phyloP scores from a whole-genome alignment of 805 yeast species.

The Candida ficus region DNA sequence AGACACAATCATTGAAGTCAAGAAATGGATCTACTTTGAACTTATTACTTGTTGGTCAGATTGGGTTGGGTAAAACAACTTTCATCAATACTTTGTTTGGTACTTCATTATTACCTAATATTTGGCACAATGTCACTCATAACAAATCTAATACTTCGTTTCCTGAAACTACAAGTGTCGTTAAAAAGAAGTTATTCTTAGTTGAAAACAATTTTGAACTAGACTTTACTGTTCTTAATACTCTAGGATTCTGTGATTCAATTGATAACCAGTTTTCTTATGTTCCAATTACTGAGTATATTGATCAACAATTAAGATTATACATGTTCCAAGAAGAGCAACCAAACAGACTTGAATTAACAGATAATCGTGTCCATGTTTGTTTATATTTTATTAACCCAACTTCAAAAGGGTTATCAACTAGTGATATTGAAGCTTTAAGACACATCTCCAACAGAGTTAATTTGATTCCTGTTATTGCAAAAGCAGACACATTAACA shows the following conservation, averaged over 20 bases:
- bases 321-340: slow-evolving; percentile 74
- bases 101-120: slow-evolving; percentile 35
- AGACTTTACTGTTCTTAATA: slow-evolving; percentile 60
- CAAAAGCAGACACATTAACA: slow-evolving; percentile 75
- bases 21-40: slow-evolving; percentile 72
- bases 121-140: slow-evolving; percentile 34
- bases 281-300: slow-evolving; percentile 62
- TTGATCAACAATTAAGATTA: slow-evolving; percentile 73
- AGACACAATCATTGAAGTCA: slow-evolving; percentile 27
- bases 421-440: slow-evolving; percentile 71
- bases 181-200: slow-evolving; percentile 42
- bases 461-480: slow-evolving; percentile 69
- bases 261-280: slow-evolving; percentile 63
- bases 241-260: slow-evolving; percentile 72
- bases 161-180: slow-evolving; percentile 30
- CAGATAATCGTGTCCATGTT: slow-evolving; percentile 74
- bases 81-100: slow-evolving; percentile 79
- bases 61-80: slow-evolving; percentile 77
- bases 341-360: slow-evolving; percentile 48
- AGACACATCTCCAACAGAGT: slow-evolving; percentile 64
- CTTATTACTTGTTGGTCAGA: slow-evolving; percentile 79
- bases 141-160: slow-evolving; percentile 33
- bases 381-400: slow-evolving; percentile 82
- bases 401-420: slow-evolving; percentile 51
- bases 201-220: slow-evolving; percentile 56